Base-by-base conservation (phyloP, 164 flowering plant species). In the Vitis cinerea region DNA sequence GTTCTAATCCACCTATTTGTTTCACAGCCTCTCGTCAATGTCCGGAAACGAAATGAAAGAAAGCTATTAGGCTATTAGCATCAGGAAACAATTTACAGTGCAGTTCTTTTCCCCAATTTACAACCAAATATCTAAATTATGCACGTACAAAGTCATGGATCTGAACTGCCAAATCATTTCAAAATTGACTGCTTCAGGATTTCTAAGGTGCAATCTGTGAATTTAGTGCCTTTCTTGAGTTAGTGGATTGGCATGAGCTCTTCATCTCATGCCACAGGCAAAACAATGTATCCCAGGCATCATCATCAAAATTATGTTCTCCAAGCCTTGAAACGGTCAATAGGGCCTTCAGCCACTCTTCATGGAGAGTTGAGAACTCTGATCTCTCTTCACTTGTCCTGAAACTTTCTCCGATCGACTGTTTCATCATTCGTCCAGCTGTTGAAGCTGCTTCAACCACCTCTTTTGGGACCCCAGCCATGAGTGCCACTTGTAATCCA, bases 211-310 rank as follows among this genome's bases (percentile, higher is more conserved):
- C 37, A 17, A 48, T 9, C 53, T 31, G 2, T 23, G 27, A 23
- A 23, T 23, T 23, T 23, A 2, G 27, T 23, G 10, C 69, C 9
- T 15, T n/a, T 7, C 13, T 48, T 65, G 30, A 63, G 5, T 66
- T 72, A 53, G 27, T 37, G 30, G 23, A 50, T 56, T 37, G 17
- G 57, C 81, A 83, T 1, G 79, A 83, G 78, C 61, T 73, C 78
- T 79, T 88, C n/a, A 96, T 50, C 77, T 91, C 99, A 81, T 83
- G 93, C 97, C 97, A 91, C 77, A 89, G 69, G 79, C 97, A 92
- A 73, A 90, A 81, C 67, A 93, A 75, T 17, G 89, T 82, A 57
- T 91, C 98, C 56, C 73, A 84, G 1, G 74, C 81, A 84, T 95
- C 91, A 6, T 83, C 85, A 50, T 70, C 80, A 53, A 68, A 63